These are phyloP conservation scores for Torulaspora globosa DNA, from an alignment of 1,139 yeast species.

Conservation along the genomic window DNA sequence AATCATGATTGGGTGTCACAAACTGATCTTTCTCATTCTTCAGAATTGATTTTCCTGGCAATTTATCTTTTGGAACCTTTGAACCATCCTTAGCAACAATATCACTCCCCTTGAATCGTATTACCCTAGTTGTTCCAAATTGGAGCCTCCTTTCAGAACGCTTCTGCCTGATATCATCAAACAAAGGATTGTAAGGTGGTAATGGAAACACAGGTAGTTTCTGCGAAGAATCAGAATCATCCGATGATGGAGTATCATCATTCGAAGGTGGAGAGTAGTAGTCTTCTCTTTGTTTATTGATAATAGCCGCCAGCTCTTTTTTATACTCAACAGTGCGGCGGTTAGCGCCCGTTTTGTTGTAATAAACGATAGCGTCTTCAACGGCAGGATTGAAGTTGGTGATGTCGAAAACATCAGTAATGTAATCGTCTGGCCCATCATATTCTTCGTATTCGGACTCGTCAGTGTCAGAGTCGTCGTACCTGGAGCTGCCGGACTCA, in stretches of 20 bases:
- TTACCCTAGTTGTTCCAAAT: slow-evolving; percentile 6
- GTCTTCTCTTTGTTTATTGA: background rate
- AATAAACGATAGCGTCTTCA: slow-evolving; percentile 1
- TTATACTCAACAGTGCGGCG: background rate
- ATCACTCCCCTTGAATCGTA: background rate
- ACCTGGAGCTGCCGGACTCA: background rate
- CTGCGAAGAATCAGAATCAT: too few species aligned
- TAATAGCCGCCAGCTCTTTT: background rate
- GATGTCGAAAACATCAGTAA: slow-evolving; percentile 3
- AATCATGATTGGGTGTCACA: slow-evolving; percentile 4
- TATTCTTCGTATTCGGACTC: background rate
- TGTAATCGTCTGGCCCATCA: slow-evolving; percentile 2
- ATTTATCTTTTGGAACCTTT: background rate
- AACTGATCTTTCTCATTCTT: slow-evolving; percentile 1
- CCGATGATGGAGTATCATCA: too few species aligned
- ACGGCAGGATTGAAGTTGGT: background rate
- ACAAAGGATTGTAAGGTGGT: slow-evolving; percentile 1
- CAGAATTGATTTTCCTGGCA: slow-evolving; percentile 2
- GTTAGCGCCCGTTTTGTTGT: background rate
- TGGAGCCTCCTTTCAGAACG: slow-evolving; percentile 1
- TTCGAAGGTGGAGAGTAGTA: background rate
- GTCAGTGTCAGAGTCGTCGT: background rate
- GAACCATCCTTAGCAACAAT: slow-evolving; percentile 1
- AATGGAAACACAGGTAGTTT: background rate
- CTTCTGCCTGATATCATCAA: background rate